A percentile compares a stretch with the other conserved stretches of the same genome.
Evolutionary conservation across 2,329 filamentous ascomycete species (phyloP).

Genomic region (Coniochaeta hoffmannii): DNA sequence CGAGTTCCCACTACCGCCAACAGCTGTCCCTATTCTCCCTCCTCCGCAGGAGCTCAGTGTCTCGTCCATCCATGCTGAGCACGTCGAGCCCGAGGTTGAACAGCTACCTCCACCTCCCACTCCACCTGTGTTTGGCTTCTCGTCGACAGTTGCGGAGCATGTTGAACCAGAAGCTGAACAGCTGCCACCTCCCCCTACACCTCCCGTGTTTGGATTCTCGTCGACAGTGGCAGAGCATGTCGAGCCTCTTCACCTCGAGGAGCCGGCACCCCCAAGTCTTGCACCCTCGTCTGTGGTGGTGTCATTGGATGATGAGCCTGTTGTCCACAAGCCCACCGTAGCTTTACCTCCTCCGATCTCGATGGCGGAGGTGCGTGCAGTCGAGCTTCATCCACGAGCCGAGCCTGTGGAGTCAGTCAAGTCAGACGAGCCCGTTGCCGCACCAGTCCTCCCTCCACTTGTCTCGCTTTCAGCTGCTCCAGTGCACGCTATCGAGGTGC

Average conservation of each 20-base stretch:
- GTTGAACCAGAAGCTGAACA: slow-evolving; percentile 15
- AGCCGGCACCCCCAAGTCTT: slow-evolving; percentile 4
- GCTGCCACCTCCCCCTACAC: slow-evolving; percentile 13
- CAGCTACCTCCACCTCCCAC: slow-evolving; percentile 21
- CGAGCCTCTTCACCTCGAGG: slow-evolving; percentile 15
- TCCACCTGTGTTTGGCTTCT: slow-evolving; percentile 11
- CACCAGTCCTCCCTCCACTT: slow-evolving; percentile 11
- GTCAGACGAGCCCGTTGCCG: slow-evolving; percentile 8
- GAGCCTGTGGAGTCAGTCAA: slow-evolving; percentile 14
- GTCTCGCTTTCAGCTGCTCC: slow-evolving; percentile 21
- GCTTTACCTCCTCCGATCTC: slow-evolving; percentile 17
- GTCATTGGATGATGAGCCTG: slow-evolving; percentile 9
- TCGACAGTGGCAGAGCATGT: slow-evolving; percentile 12
- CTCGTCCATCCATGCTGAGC: slow-evolving; percentile 35
- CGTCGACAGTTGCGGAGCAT: slow-evolving; percentile 9
- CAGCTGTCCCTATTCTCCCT: slow-evolving; percentile 23
- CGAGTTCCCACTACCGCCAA: slow-evolving; percentile 47
- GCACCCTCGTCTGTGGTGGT: slow-evolving; percentile 5
- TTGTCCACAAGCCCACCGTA: slow-evolving; percentile 13
- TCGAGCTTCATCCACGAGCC: slow-evolving; percentile 24
- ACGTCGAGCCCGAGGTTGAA: slow-evolving; percentile 35
- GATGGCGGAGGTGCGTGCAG: slow-evolving; percentile 22
- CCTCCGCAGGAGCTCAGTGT: slow-evolving; percentile 30
- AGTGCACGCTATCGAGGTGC: slow-evolving; percentile 17
- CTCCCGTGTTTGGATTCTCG: slow-evolving; percentile 8